A percentile compares a stretch with the other conserved stretches of the same genome.
phyloP scores from a whole-genome alignment of 768 basidiomycete species.

The Lentinus brumalis region DNA sequence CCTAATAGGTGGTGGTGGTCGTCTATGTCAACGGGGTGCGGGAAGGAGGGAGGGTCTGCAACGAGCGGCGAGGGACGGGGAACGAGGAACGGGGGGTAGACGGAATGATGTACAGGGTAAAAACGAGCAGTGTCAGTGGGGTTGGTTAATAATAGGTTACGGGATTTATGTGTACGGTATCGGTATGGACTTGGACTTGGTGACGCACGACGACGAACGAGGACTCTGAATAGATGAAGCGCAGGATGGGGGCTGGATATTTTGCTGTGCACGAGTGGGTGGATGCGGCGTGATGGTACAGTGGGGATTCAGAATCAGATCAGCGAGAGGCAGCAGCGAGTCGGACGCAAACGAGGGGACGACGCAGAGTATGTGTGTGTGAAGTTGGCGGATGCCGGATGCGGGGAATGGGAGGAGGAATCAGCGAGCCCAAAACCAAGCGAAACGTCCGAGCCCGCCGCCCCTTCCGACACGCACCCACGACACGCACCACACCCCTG shows the following conservation, averaged over 20 bases:
- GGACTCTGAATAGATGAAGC: slow-evolving; percentile 14
- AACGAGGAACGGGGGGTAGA: neutral
- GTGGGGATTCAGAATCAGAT: neutral
- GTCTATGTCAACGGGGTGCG: slow-evolving; percentile 6
- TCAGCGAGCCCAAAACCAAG: neutral
- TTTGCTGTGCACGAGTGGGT: slow-evolving; percentile 8
- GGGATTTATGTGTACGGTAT: slow-evolving; percentile 20
- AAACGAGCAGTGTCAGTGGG: slow-evolving; percentile 6
- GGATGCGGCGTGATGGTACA: slow-evolving; percentile 16
- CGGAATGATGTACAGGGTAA: slow-evolving; percentile 16
- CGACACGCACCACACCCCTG: neutral
- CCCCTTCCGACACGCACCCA: neutral
- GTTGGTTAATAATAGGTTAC: neutral
- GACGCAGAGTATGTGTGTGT: slow-evolving; percentile 3
- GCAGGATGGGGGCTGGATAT: neutral
- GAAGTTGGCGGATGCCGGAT: neutral
- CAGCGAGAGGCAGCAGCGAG: slow-evolving; percentile 5
- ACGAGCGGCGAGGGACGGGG: neutral
- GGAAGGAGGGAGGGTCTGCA: neutral
- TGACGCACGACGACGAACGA: neutral
- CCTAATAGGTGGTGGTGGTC: slow-evolving; percentile 7
- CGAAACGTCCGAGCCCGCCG: slow-evolving; percentile 6
- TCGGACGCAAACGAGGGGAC: slow-evolving; percentile 14
- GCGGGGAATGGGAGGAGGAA: neutral
- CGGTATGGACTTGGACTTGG: neutral